Base-by-base conservation (phyloP, 2,329 filamentous ascomycete species). In the Westerdykella sp. region DNA sequence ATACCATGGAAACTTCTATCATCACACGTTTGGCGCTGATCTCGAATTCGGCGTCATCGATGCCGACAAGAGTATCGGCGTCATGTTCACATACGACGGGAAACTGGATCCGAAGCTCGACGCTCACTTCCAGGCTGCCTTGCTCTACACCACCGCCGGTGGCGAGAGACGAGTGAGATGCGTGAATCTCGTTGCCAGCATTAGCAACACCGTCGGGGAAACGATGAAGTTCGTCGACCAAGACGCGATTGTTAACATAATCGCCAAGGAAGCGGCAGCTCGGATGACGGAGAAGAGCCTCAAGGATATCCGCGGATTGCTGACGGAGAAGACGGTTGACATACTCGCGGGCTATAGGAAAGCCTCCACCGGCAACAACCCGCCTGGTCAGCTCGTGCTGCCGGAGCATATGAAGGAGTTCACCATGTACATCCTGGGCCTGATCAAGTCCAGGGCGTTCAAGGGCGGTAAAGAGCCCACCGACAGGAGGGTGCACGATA, bases 81-180 rank as follows among this genome's bases (percentile, higher is more conserved):
- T 97, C 10, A 84, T 88, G 39, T 98, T 98, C 66, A 86, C 80
- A 56, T 95, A 98, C 66, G 93, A 98, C 62, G 93, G 93, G 47
- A 97, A 97, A 69, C 79, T 98, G n/a, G 93, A 98, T 67, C 75
- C 88, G 4, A 96, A 96, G 69, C 77, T 97, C 16, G 93, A 98
- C 67, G 91, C 91, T 6, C 93, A 98, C 69, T 98, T 98, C 77
- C 93, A 98, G 66, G 88, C 87, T 16, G 93, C 93, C 2, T 73
- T 98, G 2, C 78, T 98, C 2, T 98, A 98, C 70, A 98, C 93
- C 1, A 94, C 91, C 4, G 86, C 89, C 4, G 83, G 79, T 40
- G 93, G 93, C 4, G 83, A 98, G 68, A 83, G 93, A 39, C 79
- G 93, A 42, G 93, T 98, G 39, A 78, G 93, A 46, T 98, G 93